Conservation (phyloP, 495 filamentous ascomycete genomes). For the Ascobolus immersus region DNA sequence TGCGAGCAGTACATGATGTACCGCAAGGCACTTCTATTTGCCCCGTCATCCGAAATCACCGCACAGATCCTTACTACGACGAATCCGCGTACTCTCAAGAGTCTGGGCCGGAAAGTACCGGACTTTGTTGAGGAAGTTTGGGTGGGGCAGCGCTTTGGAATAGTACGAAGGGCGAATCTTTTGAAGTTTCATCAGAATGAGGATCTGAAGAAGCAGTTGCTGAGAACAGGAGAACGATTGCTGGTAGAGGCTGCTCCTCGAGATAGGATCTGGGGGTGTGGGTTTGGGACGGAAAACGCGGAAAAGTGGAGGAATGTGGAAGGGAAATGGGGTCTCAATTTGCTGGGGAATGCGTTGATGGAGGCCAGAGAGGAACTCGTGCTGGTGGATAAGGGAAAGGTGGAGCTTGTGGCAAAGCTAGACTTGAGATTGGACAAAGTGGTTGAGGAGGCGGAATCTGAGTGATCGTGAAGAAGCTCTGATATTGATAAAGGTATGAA, state of each 20-base stretch:
- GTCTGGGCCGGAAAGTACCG: slow-evolving; percentile 30
- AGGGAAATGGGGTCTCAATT: slow-evolving; percentile 37
- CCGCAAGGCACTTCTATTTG: slow-evolving; percentile 32
- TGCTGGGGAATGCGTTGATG: slow-evolving; percentile 31
- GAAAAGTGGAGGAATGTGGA: slow-evolving; percentile 20
- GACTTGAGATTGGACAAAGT: background rate
- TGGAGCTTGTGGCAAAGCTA: background rate
- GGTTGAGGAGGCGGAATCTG: background rate
- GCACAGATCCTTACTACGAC: slow-evolving; percentile 21
- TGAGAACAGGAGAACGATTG: slow-evolving; percentile 32
- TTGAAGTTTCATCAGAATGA: slow-evolving; percentile 29
- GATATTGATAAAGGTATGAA: no score
- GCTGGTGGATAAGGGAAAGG: slow-evolving; percentile 3
- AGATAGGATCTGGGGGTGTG: slow-evolving; percentile 43
- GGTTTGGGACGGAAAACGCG: slow-evolving; percentile 27
- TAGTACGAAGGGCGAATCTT: slow-evolving; percentile 34
- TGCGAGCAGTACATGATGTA: slow-evolving; percentile 36
- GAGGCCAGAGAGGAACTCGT: slow-evolving; percentile 7
- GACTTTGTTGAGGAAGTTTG: slow-evolving; percentile 29
- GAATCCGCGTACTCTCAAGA: slow-evolving; percentile 23
- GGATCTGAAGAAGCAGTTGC: slow-evolving; percentile 21
- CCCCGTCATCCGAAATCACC: slow-evolving; percentile 15
- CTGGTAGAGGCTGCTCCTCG: slow-evolving; percentile 36
- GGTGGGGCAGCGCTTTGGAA: slow-evolving; percentile 24
- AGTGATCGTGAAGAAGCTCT: no score